These are phyloP conservation scores for Aphanomyces invadans DNA, from an alignment of 352 stramenopile species.

Conservation along the genomic window DNA sequence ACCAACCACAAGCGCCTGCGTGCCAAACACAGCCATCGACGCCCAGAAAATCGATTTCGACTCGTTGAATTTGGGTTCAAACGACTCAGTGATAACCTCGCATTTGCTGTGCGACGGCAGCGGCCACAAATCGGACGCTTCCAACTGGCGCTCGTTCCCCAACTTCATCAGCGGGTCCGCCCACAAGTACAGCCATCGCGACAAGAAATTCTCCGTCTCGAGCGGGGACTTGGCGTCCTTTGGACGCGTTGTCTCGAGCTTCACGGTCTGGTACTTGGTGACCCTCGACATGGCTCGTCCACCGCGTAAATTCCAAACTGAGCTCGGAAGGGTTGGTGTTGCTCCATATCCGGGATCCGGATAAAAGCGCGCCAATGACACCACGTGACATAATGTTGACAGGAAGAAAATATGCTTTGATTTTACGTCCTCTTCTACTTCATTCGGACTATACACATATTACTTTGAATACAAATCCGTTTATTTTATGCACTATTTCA, in stretches of 20 bases:
- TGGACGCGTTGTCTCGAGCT: not conserved
- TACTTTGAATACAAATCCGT: too few species aligned
- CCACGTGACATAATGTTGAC: too few species aligned
- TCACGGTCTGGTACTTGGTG: conserved; percentile 13
- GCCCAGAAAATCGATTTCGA: conserved; percentile 15
- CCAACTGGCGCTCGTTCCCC: conserved; percentile 19
- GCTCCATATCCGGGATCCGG: not conserved
- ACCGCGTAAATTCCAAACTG: not conserved
- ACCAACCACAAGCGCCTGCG: not conserved
- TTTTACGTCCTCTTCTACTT: too few species aligned
- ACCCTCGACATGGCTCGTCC: not conserved
- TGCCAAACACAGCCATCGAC: not conserved
- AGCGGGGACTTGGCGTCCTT: conserved; percentile 12
- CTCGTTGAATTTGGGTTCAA: conserved; percentile 13
- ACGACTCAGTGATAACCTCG: not conserved
- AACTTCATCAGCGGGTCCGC: conserved; percentile 13
- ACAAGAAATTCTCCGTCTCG: not conserved
- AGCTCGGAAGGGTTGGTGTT: not conserved
- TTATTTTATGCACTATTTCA: too few species aligned
- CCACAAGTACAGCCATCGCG: conserved; percentile 2
- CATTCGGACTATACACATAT: too few species aligned
- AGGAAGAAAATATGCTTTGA: too few species aligned
- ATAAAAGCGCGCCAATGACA: too few species aligned
- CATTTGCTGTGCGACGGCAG: conserved; percentile 1
- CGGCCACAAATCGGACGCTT: conserved; percentile 17